Evolutionary conservation across 2,329 filamentous ascomycete species (phyloP).

Genomic region (Tolypocladium sp.): DNA sequence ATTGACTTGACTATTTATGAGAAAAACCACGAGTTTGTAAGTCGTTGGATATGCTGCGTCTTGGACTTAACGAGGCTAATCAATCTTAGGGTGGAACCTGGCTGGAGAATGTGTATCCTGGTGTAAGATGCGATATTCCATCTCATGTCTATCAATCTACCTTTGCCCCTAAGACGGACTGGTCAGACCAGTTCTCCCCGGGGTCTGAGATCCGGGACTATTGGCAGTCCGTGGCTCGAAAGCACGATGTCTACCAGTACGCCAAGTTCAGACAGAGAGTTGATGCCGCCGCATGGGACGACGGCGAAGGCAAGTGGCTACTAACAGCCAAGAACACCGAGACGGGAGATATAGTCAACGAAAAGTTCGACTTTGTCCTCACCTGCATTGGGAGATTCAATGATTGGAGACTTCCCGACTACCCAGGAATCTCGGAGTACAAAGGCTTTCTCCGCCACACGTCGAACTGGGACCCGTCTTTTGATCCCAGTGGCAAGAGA

Average conservation of each 20-base stretch:
- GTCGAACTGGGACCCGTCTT: conserved; percentile 47
- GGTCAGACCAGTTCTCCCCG: conserved; percentile 59
- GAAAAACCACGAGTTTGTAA: conserved; percentile 58
- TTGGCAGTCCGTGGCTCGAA: conserved; percentile 51
- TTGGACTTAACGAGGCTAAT: too few species aligned
- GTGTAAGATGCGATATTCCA: conserved; percentile 59
- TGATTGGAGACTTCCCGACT: conserved; percentile 52
- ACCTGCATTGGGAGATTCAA: conserved; percentile 59
- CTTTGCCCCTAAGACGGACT: conserved; percentile 58
- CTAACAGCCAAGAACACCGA: conserved; percentile 33
- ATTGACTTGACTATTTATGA: conserved; percentile 58
- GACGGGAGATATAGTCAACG: conserved; percentile 26
- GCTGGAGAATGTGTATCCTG: conserved; percentile 51
- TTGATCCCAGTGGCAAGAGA: conserved; percentile 37
- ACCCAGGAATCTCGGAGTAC: conserved; percentile 46
- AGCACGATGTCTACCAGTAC: conserved; percentile 55
- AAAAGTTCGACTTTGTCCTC: conserved; percentile 51
- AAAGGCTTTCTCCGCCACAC: conserved; percentile 49
- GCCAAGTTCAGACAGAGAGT: conserved; percentile 48
- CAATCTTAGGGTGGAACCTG: conserved; percentile 37
- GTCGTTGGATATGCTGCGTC: conserved; percentile 14
- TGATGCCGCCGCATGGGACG: conserved; percentile 45
- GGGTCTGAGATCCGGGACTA: conserved; percentile 60
- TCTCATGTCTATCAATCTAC: conserved; percentile 62
- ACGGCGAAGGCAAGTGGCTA: conserved; percentile 42